Evolutionary conservation across 139 green algal species (phyloP).

Genomic region (Zygnema cylindricum): DNA sequence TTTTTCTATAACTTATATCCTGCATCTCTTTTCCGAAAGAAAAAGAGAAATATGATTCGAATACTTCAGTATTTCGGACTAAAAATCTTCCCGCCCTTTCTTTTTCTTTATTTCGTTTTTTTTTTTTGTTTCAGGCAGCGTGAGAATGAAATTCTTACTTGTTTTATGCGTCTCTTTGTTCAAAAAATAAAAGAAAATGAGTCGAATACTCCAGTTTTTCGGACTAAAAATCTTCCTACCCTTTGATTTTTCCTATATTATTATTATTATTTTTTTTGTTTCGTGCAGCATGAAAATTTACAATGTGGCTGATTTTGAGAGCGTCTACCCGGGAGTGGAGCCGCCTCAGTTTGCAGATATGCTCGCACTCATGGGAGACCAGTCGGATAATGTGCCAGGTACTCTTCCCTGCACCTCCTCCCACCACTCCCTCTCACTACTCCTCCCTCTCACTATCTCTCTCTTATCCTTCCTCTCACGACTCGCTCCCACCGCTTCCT

Average conservation of each 20-base stretch:
- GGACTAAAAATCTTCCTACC: background rate
- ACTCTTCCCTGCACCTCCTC: background rate
- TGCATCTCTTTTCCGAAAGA: too few relatives aligned
- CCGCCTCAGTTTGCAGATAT: slow-evolving; percentile 33
- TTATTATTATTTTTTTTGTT: background rate
- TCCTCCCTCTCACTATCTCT: too few relatives aligned
- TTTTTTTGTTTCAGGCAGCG: too few relatives aligned
- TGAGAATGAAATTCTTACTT: too few relatives aligned
- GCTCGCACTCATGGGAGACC: slow-evolving; percentile 53
- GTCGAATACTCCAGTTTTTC: background rate
- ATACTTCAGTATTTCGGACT: background rate
- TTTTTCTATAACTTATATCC: too few relatives aligned
- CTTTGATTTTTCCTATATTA: background rate
- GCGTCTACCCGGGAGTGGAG: background rate
- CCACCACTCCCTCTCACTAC: background rate
- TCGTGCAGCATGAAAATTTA: background rate
- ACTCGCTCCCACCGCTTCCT: too few relatives aligned
- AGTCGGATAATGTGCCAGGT: slow-evolving; percentile 48
- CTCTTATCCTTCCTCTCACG: background rate
- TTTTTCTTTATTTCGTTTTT: slow-evolving; percentile 1
- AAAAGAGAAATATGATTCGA: too few relatives aligned
- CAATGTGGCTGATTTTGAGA: slow-evolving; percentile 18
- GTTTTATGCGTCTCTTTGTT: too few relatives aligned
- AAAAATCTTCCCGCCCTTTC: background rate
- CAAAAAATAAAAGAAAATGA: too few relatives aligned